Evolutionary conservation across 1,284 basidiomycete species (phyloP).

Genomic region (Gymnopus androsaceus): DNA sequence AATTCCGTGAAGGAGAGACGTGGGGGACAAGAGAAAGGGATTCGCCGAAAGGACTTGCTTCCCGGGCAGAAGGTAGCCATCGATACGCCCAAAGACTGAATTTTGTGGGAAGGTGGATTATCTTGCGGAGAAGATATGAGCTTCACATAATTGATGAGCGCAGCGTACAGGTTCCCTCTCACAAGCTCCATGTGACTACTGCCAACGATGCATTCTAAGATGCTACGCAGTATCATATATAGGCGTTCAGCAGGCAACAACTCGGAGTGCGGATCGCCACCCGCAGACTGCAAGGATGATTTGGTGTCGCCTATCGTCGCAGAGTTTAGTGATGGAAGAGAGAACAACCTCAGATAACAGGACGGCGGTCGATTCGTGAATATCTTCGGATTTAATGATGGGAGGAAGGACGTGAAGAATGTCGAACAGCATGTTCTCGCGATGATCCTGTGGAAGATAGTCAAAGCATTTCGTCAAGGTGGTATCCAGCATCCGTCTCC

Average conservation of each 20-base stretch:
- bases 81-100: constrained; percentile 15
- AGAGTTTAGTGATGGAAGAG: constrained; percentile 81
- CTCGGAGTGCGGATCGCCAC: constrained; percentile 63
- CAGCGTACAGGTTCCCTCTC: constrained; percentile 96
- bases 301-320: constrained; percentile 75
- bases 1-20: constrained; percentile 27
- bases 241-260: constrained; percentile 81
- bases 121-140: constrained; percentile 46
- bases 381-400: constrained; percentile 57
- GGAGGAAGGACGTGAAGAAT: constrained; percentile 76
- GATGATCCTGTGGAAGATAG: constrained; percentile 74
- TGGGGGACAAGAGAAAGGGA: constrained; percentile 30
- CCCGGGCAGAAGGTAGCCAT: constrained; percentile 33
- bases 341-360: constrained; percentile 82
- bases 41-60: constrained; percentile 39
- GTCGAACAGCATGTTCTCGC: constrained; percentile 87
- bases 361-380: constrained; percentile 74
- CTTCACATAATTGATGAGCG: constrained; percentile 87
- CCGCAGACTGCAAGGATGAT: constrained; percentile 61
- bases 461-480: constrained; percentile 83
- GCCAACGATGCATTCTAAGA: constrained; percentile 78
- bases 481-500: constrained; percentile 83
- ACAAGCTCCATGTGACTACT: constrained; percentile 83
- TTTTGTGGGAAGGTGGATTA: constrained; percentile 10
- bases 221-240: constrained; percentile 71